phyloP scores from a whole-genome alignment of 495 filamentous ascomycete genomes.

The Cenococcum geophilum region DNA sequence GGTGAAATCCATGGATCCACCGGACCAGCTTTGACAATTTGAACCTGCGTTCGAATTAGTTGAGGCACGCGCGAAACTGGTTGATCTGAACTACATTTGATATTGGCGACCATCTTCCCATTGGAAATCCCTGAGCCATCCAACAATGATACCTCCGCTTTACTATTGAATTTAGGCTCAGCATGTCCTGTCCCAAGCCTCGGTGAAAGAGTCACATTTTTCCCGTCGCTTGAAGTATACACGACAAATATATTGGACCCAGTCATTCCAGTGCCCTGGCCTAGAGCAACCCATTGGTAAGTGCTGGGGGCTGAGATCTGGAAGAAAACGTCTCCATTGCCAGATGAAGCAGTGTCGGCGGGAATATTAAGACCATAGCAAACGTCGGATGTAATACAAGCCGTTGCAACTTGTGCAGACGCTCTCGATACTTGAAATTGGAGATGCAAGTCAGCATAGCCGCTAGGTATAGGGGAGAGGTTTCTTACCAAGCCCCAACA shows the following conservation, averaged over 20 bases:
- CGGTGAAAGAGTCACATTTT: conserved; percentile 40
- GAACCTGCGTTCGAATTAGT: conserved; percentile 37
- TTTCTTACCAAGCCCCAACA: conserved; percentile 3
- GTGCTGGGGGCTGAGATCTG: conserved; percentile 37
- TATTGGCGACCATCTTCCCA: conserved; percentile 40
- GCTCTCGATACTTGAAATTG: conserved; percentile 16
- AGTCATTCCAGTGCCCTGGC: conserved; percentile 37
- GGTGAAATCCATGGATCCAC: conserved; percentile 45
- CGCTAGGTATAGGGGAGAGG: neutral
- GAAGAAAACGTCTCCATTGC: conserved; percentile 41
- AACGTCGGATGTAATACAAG: conserved; percentile 28
- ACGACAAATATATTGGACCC: conserved; percentile 40
- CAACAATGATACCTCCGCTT: conserved; percentile 35
- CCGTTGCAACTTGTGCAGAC: conserved; percentile 24
- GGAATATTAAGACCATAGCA: conserved; percentile 40
- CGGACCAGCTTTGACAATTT: conserved; percentile 53
- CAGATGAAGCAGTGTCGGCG: conserved; percentile 31
- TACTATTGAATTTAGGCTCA: conserved; percentile 29
- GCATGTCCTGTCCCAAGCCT: conserved; percentile 28
- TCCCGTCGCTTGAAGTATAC: conserved; percentile 34
- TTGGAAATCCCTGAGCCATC: conserved; percentile 37
- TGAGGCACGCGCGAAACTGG: neutral
- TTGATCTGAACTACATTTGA: conserved; percentile 32
- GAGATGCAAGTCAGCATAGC: neutral
- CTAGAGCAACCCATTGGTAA: conserved; percentile 37